phyloP scores from a whole-genome alignment of 139 green algal genomes.

The Picochlorum costavermella region DNA sequence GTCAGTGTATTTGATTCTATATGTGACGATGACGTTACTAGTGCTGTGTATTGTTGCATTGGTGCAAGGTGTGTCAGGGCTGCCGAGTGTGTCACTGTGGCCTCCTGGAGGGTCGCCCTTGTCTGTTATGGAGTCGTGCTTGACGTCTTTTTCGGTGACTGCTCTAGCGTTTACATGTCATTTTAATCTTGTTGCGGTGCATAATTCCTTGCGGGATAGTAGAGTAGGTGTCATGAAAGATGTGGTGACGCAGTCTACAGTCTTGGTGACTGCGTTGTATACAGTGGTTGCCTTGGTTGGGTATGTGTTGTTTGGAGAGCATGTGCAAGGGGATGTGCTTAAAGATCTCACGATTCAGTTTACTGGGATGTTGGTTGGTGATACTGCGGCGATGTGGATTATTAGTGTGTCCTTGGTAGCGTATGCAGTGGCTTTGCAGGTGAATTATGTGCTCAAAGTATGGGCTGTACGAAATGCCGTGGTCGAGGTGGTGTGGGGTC shows the following conservation, averaged over 20 bases:
- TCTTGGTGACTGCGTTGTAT: constrained; percentile 16
- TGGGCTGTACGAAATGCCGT: constrained; percentile 23
- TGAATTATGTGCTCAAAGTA: constrained; percentile 35
- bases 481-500: constrained; percentile 8
- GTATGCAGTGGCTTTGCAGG: constrained; percentile 22
- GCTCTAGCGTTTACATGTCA: constrained; percentile 26
- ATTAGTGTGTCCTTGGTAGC: constrained; percentile 9
- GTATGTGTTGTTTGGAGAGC: constrained; percentile 27
- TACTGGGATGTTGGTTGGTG: neutral
- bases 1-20: constrained; percentile 19
- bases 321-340: constrained; percentile 26
- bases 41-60: constrained; percentile 15
- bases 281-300: constrained; percentile 19
- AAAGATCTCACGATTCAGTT: constrained; percentile 23
- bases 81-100: constrained; percentile 1
- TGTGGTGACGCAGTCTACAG: constrained; percentile 1
- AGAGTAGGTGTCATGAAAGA: constrained; percentile 6
- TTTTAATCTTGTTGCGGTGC: constrained; percentile 31
- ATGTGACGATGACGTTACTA: constrained; percentile 13
- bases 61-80: constrained; percentile 5
- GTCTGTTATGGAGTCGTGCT: neutral
- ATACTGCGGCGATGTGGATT: neutral
- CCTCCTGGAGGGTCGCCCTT: neutral
- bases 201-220: constrained; percentile 15
- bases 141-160: constrained; percentile 13